phyloP scores from a whole-genome alignment of 805 yeast species.

The Starmerella scarabaei region DNA sequence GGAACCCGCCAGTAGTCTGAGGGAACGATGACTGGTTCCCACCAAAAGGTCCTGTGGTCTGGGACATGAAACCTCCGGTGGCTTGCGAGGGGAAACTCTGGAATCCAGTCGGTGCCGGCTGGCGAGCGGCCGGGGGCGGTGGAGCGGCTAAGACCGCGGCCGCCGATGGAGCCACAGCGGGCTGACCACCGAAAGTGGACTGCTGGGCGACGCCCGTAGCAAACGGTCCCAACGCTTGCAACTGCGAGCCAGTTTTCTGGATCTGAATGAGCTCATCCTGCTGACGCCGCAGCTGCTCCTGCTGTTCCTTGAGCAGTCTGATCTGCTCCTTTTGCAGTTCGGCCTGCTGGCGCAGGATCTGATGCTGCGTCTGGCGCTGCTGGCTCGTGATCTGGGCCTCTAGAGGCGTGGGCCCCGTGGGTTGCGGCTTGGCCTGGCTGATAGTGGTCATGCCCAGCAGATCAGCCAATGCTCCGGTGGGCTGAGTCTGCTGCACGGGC shows the following conservation, averaged over 20 bases:
- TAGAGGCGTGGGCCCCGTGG: conserved; percentile 3
- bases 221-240: conserved; percentile 27
- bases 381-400: conserved; percentile 19
- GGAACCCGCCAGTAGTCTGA: conserved; percentile 16
- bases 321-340: conserved; percentile 25
- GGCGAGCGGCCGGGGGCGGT: conserved; percentile 6
- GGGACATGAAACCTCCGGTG: not conserved
- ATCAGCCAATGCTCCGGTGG: conserved; percentile 28
- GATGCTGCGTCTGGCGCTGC: conserved; percentile 28
- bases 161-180: conserved; percentile 28
- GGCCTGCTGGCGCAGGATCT: conserved; percentile 25
- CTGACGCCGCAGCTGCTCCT: conserved; percentile 21
- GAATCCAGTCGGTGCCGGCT: not conserved
- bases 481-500: conserved; percentile 9
- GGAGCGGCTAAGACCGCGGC: conserved; percentile 15
- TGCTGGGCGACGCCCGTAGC: conserved; percentile 31
- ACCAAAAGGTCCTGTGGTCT: not conserved
- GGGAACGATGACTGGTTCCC: too few relatives aligned
- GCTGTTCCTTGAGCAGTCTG: conserved; percentile 22
- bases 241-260: conserved; percentile 23
- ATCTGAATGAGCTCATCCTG: conserved; percentile 24
- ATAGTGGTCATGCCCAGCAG: conserved; percentile 22
- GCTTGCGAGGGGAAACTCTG: not conserved
- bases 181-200: conserved; percentile 17
- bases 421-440: conserved; percentile 20